Conservation (phyloP, 257 asterid species). For the Solanum acaule region DNA sequence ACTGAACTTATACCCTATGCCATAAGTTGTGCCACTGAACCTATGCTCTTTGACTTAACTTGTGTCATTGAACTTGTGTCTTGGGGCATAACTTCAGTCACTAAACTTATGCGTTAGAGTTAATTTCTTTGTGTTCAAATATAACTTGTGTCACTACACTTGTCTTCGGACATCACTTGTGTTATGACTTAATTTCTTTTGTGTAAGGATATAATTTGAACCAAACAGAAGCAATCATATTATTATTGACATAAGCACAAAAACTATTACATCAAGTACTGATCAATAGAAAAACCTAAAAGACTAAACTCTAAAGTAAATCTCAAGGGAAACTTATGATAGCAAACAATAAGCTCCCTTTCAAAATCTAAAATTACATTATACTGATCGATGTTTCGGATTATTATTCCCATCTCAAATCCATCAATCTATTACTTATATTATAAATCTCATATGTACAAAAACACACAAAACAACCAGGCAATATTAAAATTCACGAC, state of each 20-base stretch:
- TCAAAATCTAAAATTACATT: neutral
- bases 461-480: neutral
- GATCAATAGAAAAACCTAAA: neutral
- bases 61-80: neutral
- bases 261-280: neutral
- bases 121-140: too few species aligned
- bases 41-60: neutral
- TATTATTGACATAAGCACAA: neutral
- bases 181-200: too few species aligned
- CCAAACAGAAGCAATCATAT: neutral
- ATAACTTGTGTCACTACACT: neutral
- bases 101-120: neutral
- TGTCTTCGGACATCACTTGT: too few species aligned
- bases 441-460: neutral
- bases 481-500: neutral
- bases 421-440: neutral
- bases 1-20: too few species aligned
- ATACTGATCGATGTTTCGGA: neutral
- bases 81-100: neutral
- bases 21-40: neutral
- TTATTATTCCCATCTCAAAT: neutral
- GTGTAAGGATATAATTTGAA: too few species aligned
- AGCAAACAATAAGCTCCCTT: neutral
- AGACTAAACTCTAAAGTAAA: neutral
- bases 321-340: neutral